Evolutionary conservation across 2,329 filamentous ascomycete species (phyloP).

Genomic region (Blastomyces emzantsi): DNA sequence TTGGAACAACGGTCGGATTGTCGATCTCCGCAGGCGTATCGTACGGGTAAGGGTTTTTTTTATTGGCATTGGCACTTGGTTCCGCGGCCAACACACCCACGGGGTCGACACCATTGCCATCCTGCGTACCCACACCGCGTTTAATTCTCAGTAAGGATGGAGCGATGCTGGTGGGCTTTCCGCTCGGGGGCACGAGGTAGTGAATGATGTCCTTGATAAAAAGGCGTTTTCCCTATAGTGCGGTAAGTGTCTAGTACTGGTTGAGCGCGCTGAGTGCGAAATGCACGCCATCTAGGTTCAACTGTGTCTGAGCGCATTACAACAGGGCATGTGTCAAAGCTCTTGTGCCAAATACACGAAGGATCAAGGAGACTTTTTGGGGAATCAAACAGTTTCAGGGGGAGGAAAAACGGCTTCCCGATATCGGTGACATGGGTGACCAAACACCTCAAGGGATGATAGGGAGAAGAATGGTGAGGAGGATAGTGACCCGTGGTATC

Average conservation of each 20-base stretch:
- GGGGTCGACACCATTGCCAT: conserved; percentile 25
- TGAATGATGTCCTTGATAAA: conserved; percentile 99
- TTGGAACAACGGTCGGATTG: conserved; percentile 81
- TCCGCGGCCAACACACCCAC: conserved; percentile 23
- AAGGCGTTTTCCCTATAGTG: conserved; percentile 67
- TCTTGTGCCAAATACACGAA: not conserved
- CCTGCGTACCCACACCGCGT: conserved; percentile 50
- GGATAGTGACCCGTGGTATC: not conserved
- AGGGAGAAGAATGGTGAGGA: not conserved
- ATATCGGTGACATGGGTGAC: conserved; percentile 1
- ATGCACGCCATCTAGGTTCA: not conserved
- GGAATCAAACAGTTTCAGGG: not conserved
- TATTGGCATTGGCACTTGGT: conserved; percentile 15
- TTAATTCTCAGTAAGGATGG: conserved; percentile 60
- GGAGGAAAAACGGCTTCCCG: not conserved
- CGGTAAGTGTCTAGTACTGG: conserved; percentile 33
- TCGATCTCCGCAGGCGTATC: conserved; percentile 50
- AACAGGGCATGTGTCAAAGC: not conserved
- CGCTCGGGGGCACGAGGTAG: conserved; percentile 72
- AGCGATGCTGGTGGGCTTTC: conserved; percentile 59
- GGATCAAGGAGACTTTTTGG: not conserved
- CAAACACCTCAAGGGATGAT: not conserved
- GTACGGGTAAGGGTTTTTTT: conserved; percentile 48
- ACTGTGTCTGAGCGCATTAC: not conserved
- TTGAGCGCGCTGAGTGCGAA: conserved; percentile 10